These are phyloP conservation scores for Dipodascus albidus DNA, from an alignment of 805 yeast species.

Conservation along the genomic window DNA sequence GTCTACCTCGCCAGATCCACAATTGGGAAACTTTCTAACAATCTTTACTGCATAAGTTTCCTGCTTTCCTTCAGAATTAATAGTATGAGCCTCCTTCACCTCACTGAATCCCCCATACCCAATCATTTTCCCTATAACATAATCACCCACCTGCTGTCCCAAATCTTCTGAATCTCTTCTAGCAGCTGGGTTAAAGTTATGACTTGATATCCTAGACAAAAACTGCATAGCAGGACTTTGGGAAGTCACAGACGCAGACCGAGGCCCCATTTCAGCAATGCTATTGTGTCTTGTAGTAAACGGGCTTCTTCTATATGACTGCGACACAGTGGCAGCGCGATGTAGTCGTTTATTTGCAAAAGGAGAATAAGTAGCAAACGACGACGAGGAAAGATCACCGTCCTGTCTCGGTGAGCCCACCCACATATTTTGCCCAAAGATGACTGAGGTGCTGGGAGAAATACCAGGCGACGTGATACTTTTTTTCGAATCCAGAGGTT, in stretches of 20 bases:
- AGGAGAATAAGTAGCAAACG: not conserved
- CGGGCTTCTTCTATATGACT: not conserved
- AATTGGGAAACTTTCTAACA: conserved; percentile 25
- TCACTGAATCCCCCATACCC: conserved; percentile 91
- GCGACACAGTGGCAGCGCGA: not conserved
- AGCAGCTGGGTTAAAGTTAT: not conserved
- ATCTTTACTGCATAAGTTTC: conserved; percentile 46
- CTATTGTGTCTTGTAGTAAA: not conserved
- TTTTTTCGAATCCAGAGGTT: not conserved
- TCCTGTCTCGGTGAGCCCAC: not conserved
- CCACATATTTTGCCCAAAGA: not conserved
- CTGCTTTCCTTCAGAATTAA: conserved; percentile 19
- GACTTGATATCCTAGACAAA: not conserved
- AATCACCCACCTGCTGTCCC: conserved; percentile 55
- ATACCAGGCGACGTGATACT: not conserved
- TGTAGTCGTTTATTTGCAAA: not conserved
- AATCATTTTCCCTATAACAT: conserved; percentile 55
- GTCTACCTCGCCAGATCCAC: conserved; percentile 11
- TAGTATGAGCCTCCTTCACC: conserved; percentile 51
- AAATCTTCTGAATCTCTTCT: conserved; percentile 35
- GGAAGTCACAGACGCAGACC: not conserved
- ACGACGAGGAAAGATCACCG: not conserved
- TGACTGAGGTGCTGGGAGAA: not conserved
- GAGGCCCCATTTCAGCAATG: not conserved
- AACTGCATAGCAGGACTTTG: not conserved